phyloP scores from a whole-genome alignment of 2,329 filamentous ascomycete genomes.

The Parafenestella ontariensis region DNA sequence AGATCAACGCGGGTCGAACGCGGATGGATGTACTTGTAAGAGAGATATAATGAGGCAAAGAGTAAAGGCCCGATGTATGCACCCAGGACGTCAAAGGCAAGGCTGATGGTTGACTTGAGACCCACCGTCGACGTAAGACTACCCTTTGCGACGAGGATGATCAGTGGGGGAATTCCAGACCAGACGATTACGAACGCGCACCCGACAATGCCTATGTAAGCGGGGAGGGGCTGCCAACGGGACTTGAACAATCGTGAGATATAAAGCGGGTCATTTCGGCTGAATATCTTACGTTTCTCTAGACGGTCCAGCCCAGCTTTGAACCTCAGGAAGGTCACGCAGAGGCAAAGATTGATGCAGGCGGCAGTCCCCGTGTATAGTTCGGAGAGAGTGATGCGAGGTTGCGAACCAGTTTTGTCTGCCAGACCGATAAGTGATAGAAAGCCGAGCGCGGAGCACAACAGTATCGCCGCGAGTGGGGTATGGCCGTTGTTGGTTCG shows the following conservation, averaged over 20 bases:
- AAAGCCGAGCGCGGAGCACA: conserved; percentile 36
- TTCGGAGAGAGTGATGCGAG: conserved; percentile 32
- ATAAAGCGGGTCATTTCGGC: conserved; percentile 33
- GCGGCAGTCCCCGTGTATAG: conserved; percentile 36
- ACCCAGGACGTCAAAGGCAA: conserved; percentile 32
- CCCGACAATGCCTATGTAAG: conserved; percentile 36
- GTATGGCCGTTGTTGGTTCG: conserved; percentile 41
- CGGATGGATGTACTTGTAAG: conserved; percentile 27
- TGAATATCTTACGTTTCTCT: conserved; percentile 24
- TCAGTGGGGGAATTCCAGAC: conserved; percentile 34
- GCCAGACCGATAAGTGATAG: conserved; percentile 36
- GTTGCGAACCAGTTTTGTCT: conserved; percentile 31
- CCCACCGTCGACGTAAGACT: conserved; percentile 11
- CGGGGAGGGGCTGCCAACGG: conserved; percentile 42
- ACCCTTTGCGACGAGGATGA: conserved; percentile 26
- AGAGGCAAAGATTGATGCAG: conserved; percentile 37
- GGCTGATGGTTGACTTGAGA: conserved; percentile 19
- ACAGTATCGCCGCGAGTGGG: conserved; percentile 35
- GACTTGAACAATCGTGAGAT: conserved; percentile 36
- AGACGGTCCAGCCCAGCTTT: conserved; percentile 25
- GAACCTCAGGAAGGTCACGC: conserved; percentile 41
- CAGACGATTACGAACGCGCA: conserved; percentile 34
- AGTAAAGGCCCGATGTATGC: conserved; percentile 33
- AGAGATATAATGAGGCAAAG: conserved; percentile 23
- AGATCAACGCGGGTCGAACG: conserved; percentile 21